Percentiles rank a stretch among this genome's conserved stretches.
phyloP scores from a whole-genome alignment of 305 asterid genomes.

The Ruellia speciosa region DNA sequence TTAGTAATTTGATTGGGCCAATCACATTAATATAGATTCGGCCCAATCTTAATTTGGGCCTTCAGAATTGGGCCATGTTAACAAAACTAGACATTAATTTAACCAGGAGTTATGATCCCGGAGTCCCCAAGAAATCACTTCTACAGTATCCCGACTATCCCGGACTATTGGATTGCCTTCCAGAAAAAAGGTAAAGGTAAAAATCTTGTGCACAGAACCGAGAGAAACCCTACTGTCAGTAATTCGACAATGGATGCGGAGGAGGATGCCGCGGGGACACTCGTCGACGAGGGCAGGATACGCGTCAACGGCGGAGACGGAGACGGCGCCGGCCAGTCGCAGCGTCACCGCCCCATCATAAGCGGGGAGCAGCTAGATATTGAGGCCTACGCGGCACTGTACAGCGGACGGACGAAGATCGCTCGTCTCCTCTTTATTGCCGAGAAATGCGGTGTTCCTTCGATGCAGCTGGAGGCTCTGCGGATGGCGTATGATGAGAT shows the following conservation, averaged over 20 bases:
- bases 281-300: slow-evolving; percentile 60
- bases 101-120: no score
- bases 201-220: not conserved
- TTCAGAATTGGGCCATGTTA: no score
- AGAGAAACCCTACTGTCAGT: not conserved
- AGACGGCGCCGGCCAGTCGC: slow-evolving; percentile 28
- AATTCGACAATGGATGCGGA: slow-evolving; percentile 56
- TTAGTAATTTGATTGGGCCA: no score
- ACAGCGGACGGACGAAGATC: slow-evolving; percentile 81
- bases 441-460: slow-evolving; percentile 46
- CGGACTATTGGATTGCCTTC: not conserved
- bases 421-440: slow-evolving; percentile 68
- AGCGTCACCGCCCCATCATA: slow-evolving; percentile 69
- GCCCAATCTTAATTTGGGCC: no score
- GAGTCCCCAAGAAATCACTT: no score
- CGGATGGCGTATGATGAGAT: slow-evolving; percentile 93
- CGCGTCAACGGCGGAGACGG: slow-evolving; percentile 46
- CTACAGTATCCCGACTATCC: no score
- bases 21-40: no score
- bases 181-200: not conserved
- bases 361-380: slow-evolving; percentile 84
- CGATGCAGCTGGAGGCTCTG: slow-evolving; percentile 80
- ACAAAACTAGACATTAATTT: no score
- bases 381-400: slow-evolving; percentile 86
- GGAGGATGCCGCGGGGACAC: slow-evolving; percentile 40